Conservation (phyloP, 2,329 filamentous ascomycete genomes). For the Blumeria graminis region DNA sequence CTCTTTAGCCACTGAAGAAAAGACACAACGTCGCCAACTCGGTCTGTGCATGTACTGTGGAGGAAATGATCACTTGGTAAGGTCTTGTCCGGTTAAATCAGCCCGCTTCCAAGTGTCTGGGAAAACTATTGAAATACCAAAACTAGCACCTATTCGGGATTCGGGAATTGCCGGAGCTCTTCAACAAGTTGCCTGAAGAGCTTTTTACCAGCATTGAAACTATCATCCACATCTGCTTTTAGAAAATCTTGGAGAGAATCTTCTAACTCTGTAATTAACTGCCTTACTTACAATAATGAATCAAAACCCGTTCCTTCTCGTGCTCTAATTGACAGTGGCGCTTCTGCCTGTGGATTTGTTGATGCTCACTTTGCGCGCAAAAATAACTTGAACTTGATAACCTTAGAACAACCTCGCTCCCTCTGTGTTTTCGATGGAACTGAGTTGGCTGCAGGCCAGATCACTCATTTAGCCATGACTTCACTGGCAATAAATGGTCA, state of each 20-base stretch:
- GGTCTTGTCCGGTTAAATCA: not conserved
- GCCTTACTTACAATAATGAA: not conserved
- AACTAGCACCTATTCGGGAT: not conserved
- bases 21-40: not conserved
- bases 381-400: not conserved
- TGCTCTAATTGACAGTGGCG: not conserved
- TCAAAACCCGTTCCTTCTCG: not conserved
- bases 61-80: not conserved
- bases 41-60: not conserved
- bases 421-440: not conserved
- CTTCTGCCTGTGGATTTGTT: not conserved
- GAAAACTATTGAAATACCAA: not conserved
- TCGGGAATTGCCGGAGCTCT: not conserved
- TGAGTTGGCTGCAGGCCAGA: not conserved
- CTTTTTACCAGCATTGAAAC: not conserved
- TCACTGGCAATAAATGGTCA: not conserved
- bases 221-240: not conserved
- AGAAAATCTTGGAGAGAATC: not conserved
- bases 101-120: not conserved
- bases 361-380: not conserved
- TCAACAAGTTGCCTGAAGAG: not conserved
- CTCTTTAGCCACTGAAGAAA: not conserved
- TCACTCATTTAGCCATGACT: not conserved
- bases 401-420: not conserved
- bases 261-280: not conserved